phyloP scores from a whole-genome alignment of 2,329 filamentous ascomycete species.

The Zymoseptoria crescenta region DNA sequence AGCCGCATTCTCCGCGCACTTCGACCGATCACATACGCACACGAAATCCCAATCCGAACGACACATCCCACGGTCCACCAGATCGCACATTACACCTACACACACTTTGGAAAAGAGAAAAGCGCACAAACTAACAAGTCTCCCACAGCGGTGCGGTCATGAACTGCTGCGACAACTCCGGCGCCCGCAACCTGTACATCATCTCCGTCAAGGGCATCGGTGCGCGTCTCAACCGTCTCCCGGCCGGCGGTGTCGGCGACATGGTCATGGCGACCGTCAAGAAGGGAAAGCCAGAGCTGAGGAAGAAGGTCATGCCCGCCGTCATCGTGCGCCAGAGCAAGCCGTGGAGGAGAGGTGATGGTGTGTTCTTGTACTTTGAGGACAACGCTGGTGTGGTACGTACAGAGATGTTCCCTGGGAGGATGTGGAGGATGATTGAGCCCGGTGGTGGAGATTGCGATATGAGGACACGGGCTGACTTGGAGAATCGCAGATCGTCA shows the following conservation, averaged over 20 bases:
- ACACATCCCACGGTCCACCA: not conserved
- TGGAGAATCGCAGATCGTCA: conserved; percentile 69
- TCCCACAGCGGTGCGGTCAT: conserved; percentile 82
- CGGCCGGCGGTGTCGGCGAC: conserved; percentile 95
- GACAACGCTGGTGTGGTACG: conserved; percentile 91
- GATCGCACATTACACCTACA: not conserved
- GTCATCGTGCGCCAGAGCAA: conserved; percentile 98
- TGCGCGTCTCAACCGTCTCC: conserved; percentile 94
- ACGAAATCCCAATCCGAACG: not conserved
- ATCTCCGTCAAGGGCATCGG: conserved; percentile 99
- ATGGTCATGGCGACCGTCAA: conserved; percentile 99
- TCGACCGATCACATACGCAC: not conserved
- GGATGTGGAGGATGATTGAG: too few species aligned
- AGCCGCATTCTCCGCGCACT: not conserved
- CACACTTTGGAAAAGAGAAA: not conserved
- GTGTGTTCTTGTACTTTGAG: conserved; percentile 99
- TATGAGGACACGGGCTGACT: not conserved
- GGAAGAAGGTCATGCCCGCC: conserved; percentile 99
- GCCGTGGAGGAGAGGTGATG: conserved; percentile 97
- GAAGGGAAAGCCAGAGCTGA: conserved; percentile 99
- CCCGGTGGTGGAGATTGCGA: too few species aligned
- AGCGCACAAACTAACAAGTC: conserved; percentile 7
- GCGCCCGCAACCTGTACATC: conserved; percentile 96
- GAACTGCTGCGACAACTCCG: conserved; percentile 99
- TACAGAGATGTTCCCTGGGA: not conserved